Percentiles rank a stretch among this genome's conserved stretches.
Conservation (phyloP, 2,329 filamentous ascomycete genomes). For the Chaetomium olivaceum region DNA sequence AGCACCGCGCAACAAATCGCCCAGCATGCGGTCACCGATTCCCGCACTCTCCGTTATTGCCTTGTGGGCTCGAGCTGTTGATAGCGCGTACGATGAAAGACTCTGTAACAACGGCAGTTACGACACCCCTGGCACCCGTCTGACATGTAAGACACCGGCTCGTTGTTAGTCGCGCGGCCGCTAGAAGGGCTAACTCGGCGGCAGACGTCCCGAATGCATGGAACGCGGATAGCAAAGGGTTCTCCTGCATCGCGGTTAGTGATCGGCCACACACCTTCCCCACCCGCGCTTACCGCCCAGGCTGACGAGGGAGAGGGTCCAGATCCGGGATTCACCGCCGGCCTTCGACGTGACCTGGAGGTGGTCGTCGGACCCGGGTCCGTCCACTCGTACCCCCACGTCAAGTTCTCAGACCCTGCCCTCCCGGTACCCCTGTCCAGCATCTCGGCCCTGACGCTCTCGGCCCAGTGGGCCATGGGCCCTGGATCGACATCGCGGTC, state of each 20-base stretch:
- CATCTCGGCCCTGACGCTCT: conserved; percentile 35
- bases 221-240: conserved; percentile 36
- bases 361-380: conserved; percentile 34
- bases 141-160: conserved; percentile 33
- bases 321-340: conserved; percentile 35
- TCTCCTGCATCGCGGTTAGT: conserved; percentile 38
- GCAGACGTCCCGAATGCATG: conserved; percentile 39
- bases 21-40: conserved; percentile 20
- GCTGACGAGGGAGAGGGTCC: conserved; percentile 6
- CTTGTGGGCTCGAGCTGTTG: conserved; percentile 20
- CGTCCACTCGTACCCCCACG: conserved; percentile 40
- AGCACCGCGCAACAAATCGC: neutral
- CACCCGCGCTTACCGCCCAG: conserved; percentile 9
- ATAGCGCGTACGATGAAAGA: conserved; percentile 34
- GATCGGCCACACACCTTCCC: conserved; percentile 6
- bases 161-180: neutral
- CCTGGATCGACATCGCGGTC: conserved; percentile 31
- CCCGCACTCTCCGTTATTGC: conserved; percentile 16
- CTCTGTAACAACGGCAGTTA: conserved; percentile 37
- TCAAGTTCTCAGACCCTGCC: conserved; percentile 35
- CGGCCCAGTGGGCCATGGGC: conserved; percentile 37
- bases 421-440: conserved; percentile 36
- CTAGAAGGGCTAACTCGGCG: conserved; percentile 10
- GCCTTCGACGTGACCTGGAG: conserved; percentile 39
- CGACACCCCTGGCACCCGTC: conserved; percentile 28